Evolutionary conservation across 352 stramenopile genomes (phyloP).

Genomic region (Globisporangium paroecandrum): DNA sequence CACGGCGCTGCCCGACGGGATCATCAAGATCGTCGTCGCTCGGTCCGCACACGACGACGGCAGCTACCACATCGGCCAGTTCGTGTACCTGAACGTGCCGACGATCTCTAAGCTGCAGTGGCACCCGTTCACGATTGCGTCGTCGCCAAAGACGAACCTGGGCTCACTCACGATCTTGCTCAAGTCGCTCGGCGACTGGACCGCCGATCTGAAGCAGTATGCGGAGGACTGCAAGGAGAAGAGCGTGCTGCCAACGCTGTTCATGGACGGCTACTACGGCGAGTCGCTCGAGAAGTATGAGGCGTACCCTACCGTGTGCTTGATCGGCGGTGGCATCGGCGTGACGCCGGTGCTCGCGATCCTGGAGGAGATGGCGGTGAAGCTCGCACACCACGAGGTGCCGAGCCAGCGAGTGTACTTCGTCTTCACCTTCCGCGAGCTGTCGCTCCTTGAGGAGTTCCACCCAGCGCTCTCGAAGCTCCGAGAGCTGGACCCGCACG

Average conservation of each 20-base stretch:
- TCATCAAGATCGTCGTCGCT: slow-evolving; percentile 39
- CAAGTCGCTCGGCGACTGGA: slow-evolving; percentile 47
- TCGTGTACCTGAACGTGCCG: slow-evolving; percentile 46
- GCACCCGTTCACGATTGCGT: slow-evolving; percentile 50
- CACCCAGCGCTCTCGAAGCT: slow-evolving; percentile 19
- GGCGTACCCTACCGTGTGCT: slow-evolving; percentile 31
- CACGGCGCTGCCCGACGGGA: slow-evolving; percentile 17
- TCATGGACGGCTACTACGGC: slow-evolving; percentile 45
- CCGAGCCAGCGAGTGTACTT: slow-evolving; percentile 20
- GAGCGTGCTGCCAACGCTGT: slow-evolving; percentile 24
- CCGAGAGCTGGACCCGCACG: slow-evolving; percentile 17
- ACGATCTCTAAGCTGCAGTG: slow-evolving; percentile 48
- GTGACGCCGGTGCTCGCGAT: slow-evolving; percentile 35
- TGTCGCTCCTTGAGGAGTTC: slow-evolving; percentile 24
- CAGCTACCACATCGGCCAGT: slow-evolving; percentile 35
- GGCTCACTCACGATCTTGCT: slow-evolving; percentile 32
- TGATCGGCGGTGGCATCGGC: slow-evolving; percentile 36
- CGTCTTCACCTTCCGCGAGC: slow-evolving; percentile 24
- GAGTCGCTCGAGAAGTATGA: slow-evolving; percentile 30
- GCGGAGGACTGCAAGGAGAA: slow-evolving; percentile 30
- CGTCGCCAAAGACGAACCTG: slow-evolving; percentile 25
- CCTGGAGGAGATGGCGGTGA: slow-evolving; percentile 26
- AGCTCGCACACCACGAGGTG: not conserved
- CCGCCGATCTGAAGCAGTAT: slow-evolving; percentile 26
- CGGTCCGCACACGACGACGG: slow-evolving; percentile 16